Base-by-base conservation (phyloP, 164 flowering plant species). In the Hamamelis virginiana region DNA sequence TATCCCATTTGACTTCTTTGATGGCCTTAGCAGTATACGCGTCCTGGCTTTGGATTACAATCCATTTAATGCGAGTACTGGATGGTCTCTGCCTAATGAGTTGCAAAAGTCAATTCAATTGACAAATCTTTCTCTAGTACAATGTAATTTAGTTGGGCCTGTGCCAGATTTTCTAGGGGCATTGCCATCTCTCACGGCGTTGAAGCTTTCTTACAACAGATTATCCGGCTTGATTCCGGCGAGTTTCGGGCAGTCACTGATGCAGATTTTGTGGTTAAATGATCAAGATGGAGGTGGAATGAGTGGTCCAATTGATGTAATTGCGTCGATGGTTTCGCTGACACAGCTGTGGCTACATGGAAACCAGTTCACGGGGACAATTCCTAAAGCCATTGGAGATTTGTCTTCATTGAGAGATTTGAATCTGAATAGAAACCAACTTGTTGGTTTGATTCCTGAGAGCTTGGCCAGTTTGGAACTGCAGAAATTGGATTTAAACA, bases 311-410 rank as follows among this genome's bases (percentile, higher is more conserved):
- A 83, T 92, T 22, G 89, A 84, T 46, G 80, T 81, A 10, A 59
- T 91, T 67, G 80, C 80, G 12, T 72, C 83, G 1, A 89, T 90
- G 96, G 15, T 50, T 0, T 78, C 81, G 1, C 76, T 89, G 67
- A 71, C 80, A 43, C 75, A 73, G 46, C 65, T 86, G 4, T 90
- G 94, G 96, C 85, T 92, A 19, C 92, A 92, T 59, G 94, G 92
- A 43, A 92, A 92, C 71, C 74, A 82, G 8, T 92, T 92, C 73
- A 75, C 86, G 0, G 97, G 97, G 46, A 77, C 79, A 22, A 91
- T 92, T 67, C 96, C 97, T 0, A 81, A 79, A 0, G 73, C 55
- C 52, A 81, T 92, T 69, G 88, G 83, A n/a, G 68, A 68, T 26
- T 66, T 88, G 69, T 55, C 81, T 45, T 78, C 85, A 43, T 77